Percentiles rank a stretch among this genome's conserved stretches.
These are phyloP conservation scores for Hypocreales sp. DNA, from an alignment of 2,329 filamentous ascomycete genomes.

Conservation along the genomic window DNA sequence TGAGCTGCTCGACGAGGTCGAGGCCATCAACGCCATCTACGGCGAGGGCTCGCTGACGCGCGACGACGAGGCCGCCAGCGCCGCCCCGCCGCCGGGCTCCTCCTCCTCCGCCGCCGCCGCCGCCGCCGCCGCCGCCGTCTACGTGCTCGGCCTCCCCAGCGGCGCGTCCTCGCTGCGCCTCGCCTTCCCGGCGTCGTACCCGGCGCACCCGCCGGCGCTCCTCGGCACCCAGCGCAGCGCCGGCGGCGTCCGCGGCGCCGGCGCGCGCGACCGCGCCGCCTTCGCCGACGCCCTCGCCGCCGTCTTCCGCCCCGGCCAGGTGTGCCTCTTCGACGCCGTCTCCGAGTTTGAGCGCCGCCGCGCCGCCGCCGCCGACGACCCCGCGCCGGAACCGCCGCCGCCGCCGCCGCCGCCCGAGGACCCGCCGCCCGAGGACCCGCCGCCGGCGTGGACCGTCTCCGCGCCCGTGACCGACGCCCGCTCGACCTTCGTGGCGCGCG, in stretches of 20 bases:
- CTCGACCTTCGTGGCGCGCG: slow-evolving; percentile 74
- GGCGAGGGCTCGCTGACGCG: slow-evolving; percentile 45
- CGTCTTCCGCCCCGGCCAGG: slow-evolving; percentile 58
- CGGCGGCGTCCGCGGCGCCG: slow-evolving; percentile 57
- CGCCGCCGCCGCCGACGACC: too few relatives aligned
- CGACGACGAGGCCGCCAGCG: slow-evolving; percentile 15
- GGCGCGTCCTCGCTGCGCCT: slow-evolving; percentile 43
- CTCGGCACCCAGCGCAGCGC: slow-evolving; percentile 70
- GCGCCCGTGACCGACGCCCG: slow-evolving; percentile 65
- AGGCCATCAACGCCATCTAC: slow-evolving; percentile 76
- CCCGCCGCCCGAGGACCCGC: slow-evolving; percentile 6
- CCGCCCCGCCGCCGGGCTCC: background rate
- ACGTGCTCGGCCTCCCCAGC: slow-evolving; percentile 53
- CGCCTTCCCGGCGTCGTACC: slow-evolving; percentile 60
- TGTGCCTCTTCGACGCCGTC: slow-evolving; percentile 84
- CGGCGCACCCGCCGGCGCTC: slow-evolving; percentile 55
- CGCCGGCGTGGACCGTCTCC: slow-evolving; percentile 57
- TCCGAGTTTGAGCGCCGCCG: slow-evolving; percentile 64
- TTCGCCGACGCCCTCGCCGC: slow-evolving; percentile 50
- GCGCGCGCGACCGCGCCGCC: slow-evolving; percentile 51
- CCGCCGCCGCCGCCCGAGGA: slow-evolving; percentile 46
- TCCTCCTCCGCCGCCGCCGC: too few relatives aligned
- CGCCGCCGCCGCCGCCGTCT: slow-evolving; percentile 15
- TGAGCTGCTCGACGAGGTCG: slow-evolving; percentile 56
- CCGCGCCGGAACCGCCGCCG: slow-evolving; percentile 51